Base-by-base conservation (phyloP, 139 green algal genomes). In the Diplosphaera chodatii region DNA sequence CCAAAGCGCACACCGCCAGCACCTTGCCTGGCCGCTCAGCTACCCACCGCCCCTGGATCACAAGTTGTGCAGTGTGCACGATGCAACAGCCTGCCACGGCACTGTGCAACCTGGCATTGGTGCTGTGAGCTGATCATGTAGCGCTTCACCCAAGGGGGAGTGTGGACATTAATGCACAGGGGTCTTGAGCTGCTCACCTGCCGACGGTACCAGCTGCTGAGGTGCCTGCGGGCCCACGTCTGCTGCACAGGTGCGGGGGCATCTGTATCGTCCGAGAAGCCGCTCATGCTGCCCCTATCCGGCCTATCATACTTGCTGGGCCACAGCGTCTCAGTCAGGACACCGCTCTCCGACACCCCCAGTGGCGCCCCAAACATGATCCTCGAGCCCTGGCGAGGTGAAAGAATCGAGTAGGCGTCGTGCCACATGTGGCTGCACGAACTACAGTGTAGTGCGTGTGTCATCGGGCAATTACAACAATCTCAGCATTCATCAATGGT, bases 41-140 rank as follows among this genome's bases (percentile, higher is more conserved):
- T 29, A 74, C 83, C 1, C 63, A 55, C 27, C 73, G 41, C 3
- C 87, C 88, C 83, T 88, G 78, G n/a, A n/a, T n/a, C n/a, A n/a
- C n/a, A n/a, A n/a, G n/a, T n/a, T n/a, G n/a, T n/a, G n/a, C n/a
- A n/a, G n/a, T n/a, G n/a, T n/a, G n/a, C n/a, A n/a, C n/a, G n/a
- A n/a, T n/a, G n/a, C n/a, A n/a, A n/a, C n/a, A n/a, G n/a, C n/a
- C n/a, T n/a, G n/a, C n/a, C n/a, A n/a, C n/a, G n/a, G n/a, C n/a
- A n/a, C n/a, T n/a, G n/a, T n/a, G n/a, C n/a, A n/a, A n/a, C n/a
- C n/a, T n/a, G n/a, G n/a, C n/a, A n/a, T n/a, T n/a, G n/a, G n/a
- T n/a, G n/a, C n/a, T n/a, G n/a, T n/a, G n/a, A n/a, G n/a, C n/a
- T n/a, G n/a, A n/a, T n/a, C n/a, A n/a, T n/a, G n/a, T n/a, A n/a